A percentile compares a stretch with the other conserved stretches of the same genome.
Evolutionary conservation across 176 grass and related monocot species (phyloP).

Genomic region (Avena eriantha): DNA sequence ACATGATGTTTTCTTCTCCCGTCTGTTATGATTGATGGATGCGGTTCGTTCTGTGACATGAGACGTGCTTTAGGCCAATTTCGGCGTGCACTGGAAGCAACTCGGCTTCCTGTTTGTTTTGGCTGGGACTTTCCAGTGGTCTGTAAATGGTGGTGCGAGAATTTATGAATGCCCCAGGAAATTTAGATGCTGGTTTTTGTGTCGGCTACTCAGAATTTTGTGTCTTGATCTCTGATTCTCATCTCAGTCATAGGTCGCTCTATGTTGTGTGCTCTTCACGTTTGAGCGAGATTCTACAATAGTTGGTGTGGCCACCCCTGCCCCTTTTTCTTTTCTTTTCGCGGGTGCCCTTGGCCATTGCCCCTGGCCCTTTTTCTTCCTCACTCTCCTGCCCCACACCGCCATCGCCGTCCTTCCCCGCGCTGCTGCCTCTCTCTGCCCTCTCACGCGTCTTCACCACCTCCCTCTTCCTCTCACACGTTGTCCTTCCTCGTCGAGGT

Average conservation of each 20-base stretch:
- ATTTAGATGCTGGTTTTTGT: neutral
- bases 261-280: neutral
- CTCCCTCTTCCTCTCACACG: no score
- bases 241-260: neutral
- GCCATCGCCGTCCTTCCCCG: no score
- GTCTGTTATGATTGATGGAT: neutral
- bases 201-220: neutral
- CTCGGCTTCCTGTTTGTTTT: conserved; percentile 38
- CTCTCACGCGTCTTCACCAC: no score
- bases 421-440: no score
- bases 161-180: neutral
- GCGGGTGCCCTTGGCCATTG: no score
- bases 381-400: no score
- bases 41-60: neutral
- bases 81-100: conserved; percentile 37
- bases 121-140: neutral
- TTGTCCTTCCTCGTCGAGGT: no score
- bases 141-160: neutral
- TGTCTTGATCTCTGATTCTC: neutral
- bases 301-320: neutral
- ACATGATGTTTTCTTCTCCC: neutral
- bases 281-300: neutral
- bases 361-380: no score
- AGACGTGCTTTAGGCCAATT: neutral
- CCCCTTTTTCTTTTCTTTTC: no score